These are phyloP conservation scores for Cyanodermella asteris DNA, from an alignment of 2,329 filamentous ascomycete genomes.

Conservation along the genomic window DNA sequence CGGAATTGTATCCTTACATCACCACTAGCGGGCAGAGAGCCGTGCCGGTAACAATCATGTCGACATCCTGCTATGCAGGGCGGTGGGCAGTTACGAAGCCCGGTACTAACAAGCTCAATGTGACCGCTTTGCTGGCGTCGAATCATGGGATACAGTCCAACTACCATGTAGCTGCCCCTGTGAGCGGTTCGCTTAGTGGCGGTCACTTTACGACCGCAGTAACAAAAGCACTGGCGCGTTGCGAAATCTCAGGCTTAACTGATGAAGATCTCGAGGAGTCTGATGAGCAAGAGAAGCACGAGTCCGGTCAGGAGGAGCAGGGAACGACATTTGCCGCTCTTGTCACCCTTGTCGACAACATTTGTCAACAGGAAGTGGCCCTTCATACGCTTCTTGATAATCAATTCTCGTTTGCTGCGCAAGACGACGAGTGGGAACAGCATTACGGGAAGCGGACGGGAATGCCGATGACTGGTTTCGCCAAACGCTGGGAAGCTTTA, in stretches of 20 bases:
- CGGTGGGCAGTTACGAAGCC: background rate
- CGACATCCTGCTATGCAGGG: conserved; percentile 1
- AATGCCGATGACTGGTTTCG: background rate
- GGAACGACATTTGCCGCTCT: no score
- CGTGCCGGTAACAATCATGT: conserved; percentile 1
- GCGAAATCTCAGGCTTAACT: no score
- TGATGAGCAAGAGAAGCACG: no score
- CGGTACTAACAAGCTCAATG: conserved; percentile 1
- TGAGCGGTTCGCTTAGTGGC: conserved; percentile 1
- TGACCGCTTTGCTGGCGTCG: background rate
- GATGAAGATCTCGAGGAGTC: no score
- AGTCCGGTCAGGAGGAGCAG: no score
- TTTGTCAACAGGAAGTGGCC: background rate
- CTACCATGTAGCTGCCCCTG: background rate
- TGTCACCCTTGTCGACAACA: no score
- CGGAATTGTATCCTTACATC: no score
- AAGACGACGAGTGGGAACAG: conserved; percentile 1
- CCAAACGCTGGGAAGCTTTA: background rate
- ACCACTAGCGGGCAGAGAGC: no score
- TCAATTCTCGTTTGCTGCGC: background rate
- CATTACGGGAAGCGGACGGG: background rate
- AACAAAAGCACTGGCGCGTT: no score
- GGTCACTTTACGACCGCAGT: no score
- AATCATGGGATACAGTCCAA: background rate
- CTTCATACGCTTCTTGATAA: background rate